Evolutionary conservation across 2,329 filamentous ascomycete genomes (phyloP), one percentile per base, ranked within the genome.

Genomic region (Calonectria crousiana): DNA sequence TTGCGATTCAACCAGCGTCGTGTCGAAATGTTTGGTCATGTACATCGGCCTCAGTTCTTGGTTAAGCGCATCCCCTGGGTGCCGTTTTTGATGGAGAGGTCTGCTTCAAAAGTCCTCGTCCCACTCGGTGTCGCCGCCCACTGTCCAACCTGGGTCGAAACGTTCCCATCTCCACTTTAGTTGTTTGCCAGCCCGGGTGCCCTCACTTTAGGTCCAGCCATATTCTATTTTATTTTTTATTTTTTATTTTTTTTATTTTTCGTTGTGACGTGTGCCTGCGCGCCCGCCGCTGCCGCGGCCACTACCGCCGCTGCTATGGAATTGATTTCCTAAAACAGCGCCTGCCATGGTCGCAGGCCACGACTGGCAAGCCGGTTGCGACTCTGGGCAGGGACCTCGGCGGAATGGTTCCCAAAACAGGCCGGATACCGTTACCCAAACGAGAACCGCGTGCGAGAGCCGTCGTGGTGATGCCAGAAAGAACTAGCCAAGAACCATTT

Each of bases 81-180:
- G 23, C 71, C 36, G 41, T 76, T 75, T 66, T 80, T 75, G 49
- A 93, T 82, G 20, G 83, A 82, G 41, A 95, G 83, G 79, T 92
- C 91, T 3, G 86, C 90, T 32, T 94, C 93, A 95, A 80, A 90
- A 95, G 81, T 95, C 94, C 82, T 95, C 93, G 16, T 93, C 92
- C 81, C 90, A 95, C 1, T 90, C 84, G 13, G 84, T 82, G 6
- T 90, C 88, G 3, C 91, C 92, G 47, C 90, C 89, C 1, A 95
- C 84, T 1, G 95, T 91, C 91, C 60, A 95, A 90, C 81, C 95
- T 95, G 0, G 93, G 93, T 44, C 94, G 90, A 83, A 95, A 94
- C 78, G 93, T 93, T 49, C 89, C 89, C 81, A 94, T 90, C 68
- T 93, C 92, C 85, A 94, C 80, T 36, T 20, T 88, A 83, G 16